Evolutionary conservation across 192 early-diverging fungal species (phyloP).

Genomic region (Helicostylum pulchrum): DNA sequence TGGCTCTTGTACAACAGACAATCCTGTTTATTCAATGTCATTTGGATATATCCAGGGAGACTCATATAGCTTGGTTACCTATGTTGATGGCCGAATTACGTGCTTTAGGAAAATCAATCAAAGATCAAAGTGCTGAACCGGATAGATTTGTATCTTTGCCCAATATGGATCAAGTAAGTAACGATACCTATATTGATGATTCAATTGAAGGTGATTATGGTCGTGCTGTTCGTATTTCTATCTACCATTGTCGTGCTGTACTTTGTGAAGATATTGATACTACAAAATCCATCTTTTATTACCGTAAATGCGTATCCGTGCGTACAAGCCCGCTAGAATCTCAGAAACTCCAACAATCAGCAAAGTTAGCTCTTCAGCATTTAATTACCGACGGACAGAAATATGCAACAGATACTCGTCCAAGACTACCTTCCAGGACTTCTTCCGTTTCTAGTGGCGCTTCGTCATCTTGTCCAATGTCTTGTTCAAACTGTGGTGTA

Average conservation of each 20-base stretch:
- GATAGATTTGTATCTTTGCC: conserved; percentile 7
- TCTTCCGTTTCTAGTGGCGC: conserved; percentile 10
- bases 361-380: conserved; percentile 5
- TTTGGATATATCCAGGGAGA: background rate
- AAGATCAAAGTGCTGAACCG: conserved; percentile 14
- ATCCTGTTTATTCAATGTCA: conserved; percentile 4
- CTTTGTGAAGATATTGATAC: conserved; percentile 19
- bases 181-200: background rate
- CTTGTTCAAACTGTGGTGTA: conserved; percentile 26
- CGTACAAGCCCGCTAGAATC: conserved; percentile 10
- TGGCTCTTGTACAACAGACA: conserved; percentile 2
- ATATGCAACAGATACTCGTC: background rate
- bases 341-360: conserved; percentile 15
- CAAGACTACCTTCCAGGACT: conserved; percentile 3
- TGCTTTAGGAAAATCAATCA: conserved; percentile 20
- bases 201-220: conserved; percentile 14
- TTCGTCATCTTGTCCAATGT: conserved; percentile 10
- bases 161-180: background rate
- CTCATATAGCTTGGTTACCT: background rate
- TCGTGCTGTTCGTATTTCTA: conserved; percentile 26
- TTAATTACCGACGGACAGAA: conserved; percentile 1
- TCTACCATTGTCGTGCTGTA: conserved; percentile 30
- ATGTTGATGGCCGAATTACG: conserved; percentile 7
- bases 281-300: conserved; percentile 24
- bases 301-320: conserved; percentile 29